phyloP scores from a whole-genome alignment of 352 stramenopile genomes.

The Phytophthora fragariae region DNA sequence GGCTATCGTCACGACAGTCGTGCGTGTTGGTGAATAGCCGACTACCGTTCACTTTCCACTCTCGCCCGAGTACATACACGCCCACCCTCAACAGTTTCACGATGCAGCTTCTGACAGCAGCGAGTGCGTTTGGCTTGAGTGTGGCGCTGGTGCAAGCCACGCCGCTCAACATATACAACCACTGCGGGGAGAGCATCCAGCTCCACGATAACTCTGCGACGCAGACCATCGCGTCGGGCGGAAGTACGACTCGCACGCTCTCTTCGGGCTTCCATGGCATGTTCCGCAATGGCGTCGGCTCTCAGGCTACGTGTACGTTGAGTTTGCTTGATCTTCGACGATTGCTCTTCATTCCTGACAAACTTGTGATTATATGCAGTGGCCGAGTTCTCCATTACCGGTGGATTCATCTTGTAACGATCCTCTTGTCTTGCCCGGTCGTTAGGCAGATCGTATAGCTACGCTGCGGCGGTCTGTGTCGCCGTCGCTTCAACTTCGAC shows the following conservation, averaged over 20 bases:
- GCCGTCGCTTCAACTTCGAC: no score
- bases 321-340: neutral
- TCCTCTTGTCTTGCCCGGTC: no score
- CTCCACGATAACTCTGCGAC: slow-evolving; percentile 67
- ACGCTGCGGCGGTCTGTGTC: no score
- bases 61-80: neutral
- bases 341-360: slow-evolving; percentile 16
- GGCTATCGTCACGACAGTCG: slow-evolving; percentile 6
- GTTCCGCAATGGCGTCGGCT: slow-evolving; percentile 60
- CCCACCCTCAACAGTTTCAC: neutral
- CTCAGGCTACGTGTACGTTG: slow-evolving; percentile 50
- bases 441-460: no score
- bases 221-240: slow-evolving; percentile 44
- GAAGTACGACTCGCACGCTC: slow-evolving; percentile 45
- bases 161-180: slow-evolving; percentile 60
- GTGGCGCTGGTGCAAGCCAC: slow-evolving; percentile 29
- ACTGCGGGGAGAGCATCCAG: slow-evolving; percentile 53
- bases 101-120: slow-evolving; percentile 20
- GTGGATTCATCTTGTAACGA: slow-evolving; percentile 29
- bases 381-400: slow-evolving; percentile 53
- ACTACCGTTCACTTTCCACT: slow-evolving; percentile 24
- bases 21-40: neutral
- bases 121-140: slow-evolving; percentile 20
- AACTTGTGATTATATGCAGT: slow-evolving; percentile 27
- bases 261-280: slow-evolving; percentile 56